A percentile compares a stretch with the other conserved stretches of the same genome.
Conservation (phyloP, 2,329 filamentous ascomycete species). For the Xylaria sp. region DNA sequence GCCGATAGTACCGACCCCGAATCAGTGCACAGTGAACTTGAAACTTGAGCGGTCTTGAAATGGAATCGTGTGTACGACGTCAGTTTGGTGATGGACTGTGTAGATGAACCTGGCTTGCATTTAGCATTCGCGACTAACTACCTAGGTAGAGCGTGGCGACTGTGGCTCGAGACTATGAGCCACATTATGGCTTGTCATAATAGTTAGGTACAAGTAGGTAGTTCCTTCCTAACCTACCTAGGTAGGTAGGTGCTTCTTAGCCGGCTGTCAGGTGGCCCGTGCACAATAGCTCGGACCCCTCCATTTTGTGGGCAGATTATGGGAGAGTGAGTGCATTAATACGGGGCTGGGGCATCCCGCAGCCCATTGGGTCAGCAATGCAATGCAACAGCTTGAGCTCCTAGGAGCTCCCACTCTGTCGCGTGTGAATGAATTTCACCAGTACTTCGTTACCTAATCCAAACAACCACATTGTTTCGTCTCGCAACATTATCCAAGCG, state of each 20-base stretch:
- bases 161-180: not conserved
- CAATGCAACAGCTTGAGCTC: constrained; percentile 21
- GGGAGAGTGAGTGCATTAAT: constrained; percentile 4
- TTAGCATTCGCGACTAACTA: not conserved
- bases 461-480: constrained; percentile 9
- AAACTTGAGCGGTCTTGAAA: constrained; percentile 18
- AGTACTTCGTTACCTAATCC: constrained; percentile 2
- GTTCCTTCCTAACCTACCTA: not conserved
- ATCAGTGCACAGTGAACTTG: constrained; percentile 6
- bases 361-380: constrained; percentile 5
- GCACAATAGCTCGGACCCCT: not conserved
- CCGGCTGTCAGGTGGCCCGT: not conserved
- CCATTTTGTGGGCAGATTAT: not conserved
- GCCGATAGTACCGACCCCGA: constrained; percentile 35
- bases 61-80: constrained; percentile 18
- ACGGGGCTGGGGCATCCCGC: not conserved
- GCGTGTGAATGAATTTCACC: constrained; percentile 43
- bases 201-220: not conserved
- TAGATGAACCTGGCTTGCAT: not conserved
- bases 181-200: not conserved
- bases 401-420: constrained; percentile 30
- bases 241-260: not conserved
- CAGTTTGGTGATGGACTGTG: constrained; percentile 9
- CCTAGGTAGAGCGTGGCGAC: not conserved
- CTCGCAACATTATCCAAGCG: not conserved